These are phyloP conservation scores for Tetragonia tetragonoides DNA, from an alignment of 148 eudicot species.

Conservation along the genomic window DNA sequence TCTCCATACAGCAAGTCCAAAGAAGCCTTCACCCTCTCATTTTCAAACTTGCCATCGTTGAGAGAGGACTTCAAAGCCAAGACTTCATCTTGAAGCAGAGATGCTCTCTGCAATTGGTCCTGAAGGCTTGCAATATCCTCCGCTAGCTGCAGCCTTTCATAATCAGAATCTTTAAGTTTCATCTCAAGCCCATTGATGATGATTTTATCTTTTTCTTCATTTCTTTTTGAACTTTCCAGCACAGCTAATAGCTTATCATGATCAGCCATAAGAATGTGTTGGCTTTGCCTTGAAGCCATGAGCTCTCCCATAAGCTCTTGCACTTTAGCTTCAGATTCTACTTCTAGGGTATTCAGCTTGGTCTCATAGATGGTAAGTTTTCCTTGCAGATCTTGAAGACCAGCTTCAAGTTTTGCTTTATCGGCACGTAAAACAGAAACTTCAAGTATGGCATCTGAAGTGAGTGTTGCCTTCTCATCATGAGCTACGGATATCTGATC, in stretches of 20 bases:
- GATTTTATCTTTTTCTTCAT: slow-evolving; percentile 54
- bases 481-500: slow-evolving; percentile 42
- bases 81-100: slow-evolving; percentile 58
- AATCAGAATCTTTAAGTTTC: slow-evolving; percentile 60
- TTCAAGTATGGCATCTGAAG: slow-evolving; percentile 42
- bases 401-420: slow-evolving; percentile 50
- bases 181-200: slow-evolving; percentile 48
- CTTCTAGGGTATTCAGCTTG: slow-evolving; percentile 38
- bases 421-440: slow-evolving; percentile 50
- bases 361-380: slow-evolving; percentile 39
- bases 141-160: slow-evolving; percentile 56
- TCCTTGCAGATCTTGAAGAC: slow-evolving; percentile 47
- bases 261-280: slow-evolving; percentile 47
- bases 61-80: slow-evolving; percentile 44
- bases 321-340: slow-evolving; percentile 49
- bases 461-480: slow-evolving; percentile 40
- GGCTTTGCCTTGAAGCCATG: slow-evolving; percentile 39
- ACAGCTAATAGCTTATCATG: slow-evolving; percentile 46
- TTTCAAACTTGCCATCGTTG: slow-evolving; percentile 42
- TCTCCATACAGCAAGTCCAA: slow-evolving; percentile 39
- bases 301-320: slow-evolving; percentile 50
- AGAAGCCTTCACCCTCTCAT: slow-evolving; percentile 51
- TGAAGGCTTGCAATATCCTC: slow-evolving; percentile 62
- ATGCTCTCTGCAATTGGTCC: slow-evolving; percentile 52
- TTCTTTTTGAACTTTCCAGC: slow-evolving; percentile 41